A percentile compares a stretch with the other conserved stretches of the same genome.
These are phyloP conservation scores for Phaffia rhodozyma DNA, from an alignment of 1,284 basidiomycete genomes.

Conservation along the genomic window DNA sequence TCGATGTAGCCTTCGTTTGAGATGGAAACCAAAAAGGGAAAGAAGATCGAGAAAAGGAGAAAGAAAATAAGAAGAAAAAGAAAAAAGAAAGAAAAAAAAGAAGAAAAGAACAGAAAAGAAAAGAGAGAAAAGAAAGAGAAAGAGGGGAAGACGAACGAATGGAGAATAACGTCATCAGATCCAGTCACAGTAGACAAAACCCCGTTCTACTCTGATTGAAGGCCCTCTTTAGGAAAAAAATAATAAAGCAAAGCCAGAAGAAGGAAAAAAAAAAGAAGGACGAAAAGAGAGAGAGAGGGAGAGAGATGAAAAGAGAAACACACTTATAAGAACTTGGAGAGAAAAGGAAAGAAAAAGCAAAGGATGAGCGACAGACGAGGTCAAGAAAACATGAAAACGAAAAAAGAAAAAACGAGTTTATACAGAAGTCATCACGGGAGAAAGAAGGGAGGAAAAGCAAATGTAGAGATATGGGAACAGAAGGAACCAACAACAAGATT, in stretches of 20 bases:
- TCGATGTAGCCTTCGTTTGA: too few relatives aligned
- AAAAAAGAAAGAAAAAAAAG: neutral
- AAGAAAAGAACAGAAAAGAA: neutral
- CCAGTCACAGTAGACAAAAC: too few relatives aligned
- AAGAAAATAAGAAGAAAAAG: neutral
- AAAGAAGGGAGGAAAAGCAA: neutral
- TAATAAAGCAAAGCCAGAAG: too few relatives aligned
- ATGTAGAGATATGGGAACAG: neutral
- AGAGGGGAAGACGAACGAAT: neutral
- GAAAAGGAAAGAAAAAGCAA: neutral
- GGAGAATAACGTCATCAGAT: too few relatives aligned
- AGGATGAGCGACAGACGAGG: neutral
- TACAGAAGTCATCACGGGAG: neutral
- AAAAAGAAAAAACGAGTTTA: neutral
- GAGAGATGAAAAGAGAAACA: constrained; percentile 1
- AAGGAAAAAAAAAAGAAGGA: constrained; percentile 7
- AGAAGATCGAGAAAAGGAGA: neutral
- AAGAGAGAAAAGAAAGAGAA: neutral
- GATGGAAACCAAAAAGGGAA: neutral
- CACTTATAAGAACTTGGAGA: neutral
- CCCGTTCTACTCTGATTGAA: too few relatives aligned
- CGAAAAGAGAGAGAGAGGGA: neutral
- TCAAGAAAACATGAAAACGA: neutral
- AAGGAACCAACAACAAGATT: neutral
- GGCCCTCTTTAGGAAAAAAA: too few relatives aligned